phyloP scores from a whole-genome alignment of 345 rosid species.

The Populus pruinosa region DNA sequence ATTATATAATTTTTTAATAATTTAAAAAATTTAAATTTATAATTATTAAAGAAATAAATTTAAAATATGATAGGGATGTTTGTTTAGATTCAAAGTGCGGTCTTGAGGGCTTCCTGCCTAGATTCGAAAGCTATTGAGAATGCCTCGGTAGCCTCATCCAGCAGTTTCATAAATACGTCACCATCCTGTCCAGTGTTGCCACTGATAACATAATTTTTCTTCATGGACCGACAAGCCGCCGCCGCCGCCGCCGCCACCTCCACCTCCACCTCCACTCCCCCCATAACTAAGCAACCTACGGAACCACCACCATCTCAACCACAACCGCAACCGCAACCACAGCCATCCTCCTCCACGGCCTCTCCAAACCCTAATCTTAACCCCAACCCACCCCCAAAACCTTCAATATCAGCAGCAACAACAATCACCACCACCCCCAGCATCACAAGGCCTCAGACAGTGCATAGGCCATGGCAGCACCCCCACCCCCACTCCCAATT shows the following conservation, averaged over 20 bases:
- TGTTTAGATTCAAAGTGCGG: too few species aligned
- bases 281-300: constrained; percentile 4
- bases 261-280: constrained; percentile 1
- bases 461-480: constrained; percentile 75
- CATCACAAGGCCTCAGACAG: constrained; percentile 27
- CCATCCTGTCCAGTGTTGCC: not conserved
- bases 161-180: too few species aligned
- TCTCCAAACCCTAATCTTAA: constrained; percentile 30
- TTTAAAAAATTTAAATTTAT: too few species aligned
- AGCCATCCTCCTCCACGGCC: constrained; percentile 21
- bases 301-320: not conserved
- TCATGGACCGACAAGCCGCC: not conserved
- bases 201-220: not conserved
- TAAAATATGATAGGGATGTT: too few species aligned
- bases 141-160: too few species aligned
- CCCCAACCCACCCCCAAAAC: constrained; percentile 11
- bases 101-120: too few species aligned
- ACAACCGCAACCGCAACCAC: not conserved
- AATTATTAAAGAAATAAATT: too few species aligned
- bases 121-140: too few species aligned
- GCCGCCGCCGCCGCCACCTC: not conserved
- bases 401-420: constrained; percentile 33
- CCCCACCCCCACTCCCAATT: constrained; percentile 38
- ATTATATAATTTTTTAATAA: too few species aligned
- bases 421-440: constrained; percentile 26